Base-by-base conservation (phyloP, 139 green algal species). In the Chlamydomonas applanata region DNA sequence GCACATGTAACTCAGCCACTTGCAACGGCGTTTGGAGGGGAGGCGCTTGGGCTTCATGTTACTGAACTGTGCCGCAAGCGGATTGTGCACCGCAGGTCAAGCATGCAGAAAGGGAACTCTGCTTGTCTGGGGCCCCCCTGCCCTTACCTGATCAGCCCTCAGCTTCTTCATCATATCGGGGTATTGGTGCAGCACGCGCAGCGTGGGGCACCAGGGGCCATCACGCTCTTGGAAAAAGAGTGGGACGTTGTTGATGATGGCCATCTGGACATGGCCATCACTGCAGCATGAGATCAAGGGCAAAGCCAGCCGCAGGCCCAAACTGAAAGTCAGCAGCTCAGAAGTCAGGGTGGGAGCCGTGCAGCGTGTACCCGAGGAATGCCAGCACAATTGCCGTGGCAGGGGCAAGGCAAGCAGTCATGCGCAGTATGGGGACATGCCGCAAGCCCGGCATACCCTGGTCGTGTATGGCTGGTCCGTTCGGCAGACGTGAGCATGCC, bases 161-260 rank as follows among this genome's bases (percentile, higher is more conserved):
- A 99, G 76, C 68, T 88, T 88, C 4, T 79, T 82, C 92, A 97
- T 97, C 76, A 96, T 93, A 33, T 93, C 78, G 0, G 64, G 64
- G 60, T 78, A 72, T 71, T 95, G 85, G 72, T 97, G 93, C 60
- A 97, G 73, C 22, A 97, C 45, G 0, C 94, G 80, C 59, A 99
- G 86, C 19, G 93, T 98, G 29, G 95, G 96, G 73, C 95, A 97
- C 92, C 95, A 99, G 30, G 89, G 90, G 0, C 92, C 92, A 66
- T 99, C 95, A 0, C 95, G 79, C 56, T 95, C 82, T 45, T 89
- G 85, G 82, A 98, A 99, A 72, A 99, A 99, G 0, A 98, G 73
- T 0, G 95, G 93, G 25, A 79, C 83, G 44, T 88, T 79, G 66
- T 95, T 88, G 4, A 97, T 70, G 25, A 97, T 84, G 5, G 95